Evolutionary conservation across 2,329 filamentous ascomycete species (phyloP).

Genomic region (Paecilomyces sp.): DNA sequence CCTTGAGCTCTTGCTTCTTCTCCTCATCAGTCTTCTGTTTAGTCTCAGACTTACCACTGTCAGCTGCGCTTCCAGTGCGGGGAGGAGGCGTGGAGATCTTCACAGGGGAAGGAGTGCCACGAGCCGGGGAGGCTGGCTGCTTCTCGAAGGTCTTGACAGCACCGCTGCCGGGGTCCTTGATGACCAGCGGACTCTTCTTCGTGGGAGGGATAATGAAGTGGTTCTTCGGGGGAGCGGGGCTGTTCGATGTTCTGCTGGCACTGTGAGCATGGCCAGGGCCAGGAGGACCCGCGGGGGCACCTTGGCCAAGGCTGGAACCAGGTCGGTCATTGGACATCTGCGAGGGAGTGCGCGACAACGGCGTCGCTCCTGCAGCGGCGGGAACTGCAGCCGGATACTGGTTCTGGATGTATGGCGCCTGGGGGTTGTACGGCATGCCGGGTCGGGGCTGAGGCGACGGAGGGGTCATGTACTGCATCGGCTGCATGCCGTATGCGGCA

Average conservation of each 20-base stretch:
- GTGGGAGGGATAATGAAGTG: constrained; percentile 56
- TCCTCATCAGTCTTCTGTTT: constrained; percentile 70
- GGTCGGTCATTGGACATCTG: constrained; percentile 66
- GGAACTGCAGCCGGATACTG: constrained; percentile 42
- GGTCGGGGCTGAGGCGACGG: constrained; percentile 41
- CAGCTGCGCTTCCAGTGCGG: constrained; percentile 59
- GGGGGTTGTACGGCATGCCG: constrained; percentile 44
- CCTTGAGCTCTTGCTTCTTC: constrained; percentile 68
- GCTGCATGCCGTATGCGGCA: constrained; percentile 31
- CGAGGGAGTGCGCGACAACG: constrained; percentile 77
- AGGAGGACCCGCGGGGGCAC: constrained; percentile 46
- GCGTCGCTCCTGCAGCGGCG: constrained; percentile 52
- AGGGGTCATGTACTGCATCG: constrained; percentile 35
- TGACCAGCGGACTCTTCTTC: constrained; percentile 70
- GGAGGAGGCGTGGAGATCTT: constrained; percentile 66
- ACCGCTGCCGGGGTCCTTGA: constrained; percentile 78
- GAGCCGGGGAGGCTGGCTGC: constrained; percentile 55
- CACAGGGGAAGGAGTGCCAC: constrained; percentile 51
- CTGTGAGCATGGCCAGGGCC: constrained; percentile 41
- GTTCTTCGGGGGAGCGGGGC: constrained; percentile 54
- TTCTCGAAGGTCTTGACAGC: constrained; percentile 64
- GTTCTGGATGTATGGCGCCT: constrained; percentile 42
- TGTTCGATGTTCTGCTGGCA: constrained; percentile 48
- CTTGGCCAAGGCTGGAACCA: constrained; percentile 53
- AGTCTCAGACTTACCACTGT: constrained; percentile 67